phyloP scores from a whole-genome alignment of 345 rosid species.

The rapeseed (Brassica napus) region Da-Ae NC_063438.1:27859001-27859500 shows the following conservation, averaged over 20 bases:
- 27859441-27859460: slow-evolving; percentile 3
- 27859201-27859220: slow-evolving; percentile 92
- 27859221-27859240: slow-evolving; percentile 77
- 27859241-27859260: slow-evolving; percentile 90
- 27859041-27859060: slow-evolving; percentile 66
- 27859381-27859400: slow-evolving; percentile 72
- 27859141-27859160: slow-evolving; percentile 79
- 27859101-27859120: slow-evolving; percentile 96
- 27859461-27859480: slow-evolving; percentile 11
- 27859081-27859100: slow-evolving; percentile 98
- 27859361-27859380: slow-evolving; percentile 64
- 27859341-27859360: slow-evolving; percentile 55
- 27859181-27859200: slow-evolving; percentile 94
- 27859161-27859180: slow-evolving; percentile 91
- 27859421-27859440: slow-evolving; percentile 10
- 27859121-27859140: slow-evolving; percentile 76
- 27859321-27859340: slow-evolving; percentile 90
- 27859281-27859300: slow-evolving; percentile 85
- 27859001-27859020: slow-evolving; percentile 93
- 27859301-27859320: slow-evolving; percentile 73
- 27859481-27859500: slow-evolving; percentile 35
- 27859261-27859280: slow-evolving; percentile 98
- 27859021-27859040: slow-evolving; percentile 89
- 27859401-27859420: slow-evolving; percentile 44
- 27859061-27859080: slow-evolving; percentile 67